phyloP scores from a whole-genome alignment of 176 grass and related monocot genomes.

The Ensete glaucum region DNA sequence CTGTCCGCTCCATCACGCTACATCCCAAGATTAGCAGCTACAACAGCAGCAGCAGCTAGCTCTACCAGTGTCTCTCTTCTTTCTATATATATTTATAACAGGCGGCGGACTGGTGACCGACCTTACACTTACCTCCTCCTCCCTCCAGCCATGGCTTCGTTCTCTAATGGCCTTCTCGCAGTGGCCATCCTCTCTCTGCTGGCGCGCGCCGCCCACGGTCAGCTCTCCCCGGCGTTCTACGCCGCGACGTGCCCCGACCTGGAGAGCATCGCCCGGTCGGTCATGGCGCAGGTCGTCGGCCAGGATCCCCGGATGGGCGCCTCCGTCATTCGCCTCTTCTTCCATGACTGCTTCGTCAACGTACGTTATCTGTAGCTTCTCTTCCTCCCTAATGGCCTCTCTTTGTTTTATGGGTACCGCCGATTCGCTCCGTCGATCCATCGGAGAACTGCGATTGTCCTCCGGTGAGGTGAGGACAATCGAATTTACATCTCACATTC shows the following conservation, averaged over 20 bases:
- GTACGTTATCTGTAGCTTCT: not conserved
- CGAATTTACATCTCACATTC: too few species aligned
- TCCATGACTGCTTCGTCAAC: not conserved
- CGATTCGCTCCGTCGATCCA: too few species aligned
- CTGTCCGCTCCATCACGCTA: not conserved
- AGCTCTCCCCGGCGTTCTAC: not conserved
- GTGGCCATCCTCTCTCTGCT: slow-evolving; percentile 12
- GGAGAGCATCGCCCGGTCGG: not conserved
- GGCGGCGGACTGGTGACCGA: not conserved
- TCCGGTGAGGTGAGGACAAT: too few species aligned
- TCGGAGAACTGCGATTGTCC: too few species aligned
- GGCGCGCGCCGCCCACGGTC: not conserved
- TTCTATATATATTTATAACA: too few species aligned
- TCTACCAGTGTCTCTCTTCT: too few species aligned
- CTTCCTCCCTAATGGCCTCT: not conserved
- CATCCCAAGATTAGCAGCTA: not conserved
- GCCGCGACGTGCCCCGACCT: not conserved
- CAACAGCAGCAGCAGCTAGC: not conserved
- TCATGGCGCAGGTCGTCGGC: not conserved
- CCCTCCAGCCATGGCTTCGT: not conserved
- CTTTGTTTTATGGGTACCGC: not conserved
- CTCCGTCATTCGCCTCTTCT: slow-evolving; percentile 1
- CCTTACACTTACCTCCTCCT: not conserved
- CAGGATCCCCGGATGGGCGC: not conserved
- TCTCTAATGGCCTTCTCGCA: slow-evolving; percentile 9